These are phyloP conservation scores for Leccinum aurantiacum DNA, from an alignment of 768 basidiomycete species.

Conservation along the genomic window DNA sequence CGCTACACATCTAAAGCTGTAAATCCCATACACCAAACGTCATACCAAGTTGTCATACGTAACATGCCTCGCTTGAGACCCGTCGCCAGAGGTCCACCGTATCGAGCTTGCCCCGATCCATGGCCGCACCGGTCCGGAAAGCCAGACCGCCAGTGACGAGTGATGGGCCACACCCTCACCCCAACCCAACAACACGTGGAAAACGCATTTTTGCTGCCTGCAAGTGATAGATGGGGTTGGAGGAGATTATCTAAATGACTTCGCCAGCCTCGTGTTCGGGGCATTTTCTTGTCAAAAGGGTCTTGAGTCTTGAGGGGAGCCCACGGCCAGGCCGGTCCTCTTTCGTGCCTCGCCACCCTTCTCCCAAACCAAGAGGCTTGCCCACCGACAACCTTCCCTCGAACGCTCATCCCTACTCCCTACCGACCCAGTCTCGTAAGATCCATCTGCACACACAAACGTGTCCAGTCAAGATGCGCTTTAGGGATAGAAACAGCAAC, in stretches of 20 bases:
- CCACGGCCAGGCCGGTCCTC: background rate
- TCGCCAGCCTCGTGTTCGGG: slow-evolving; percentile 28
- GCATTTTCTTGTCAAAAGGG: slow-evolving; percentile 22
- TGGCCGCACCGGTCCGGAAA: slow-evolving; percentile 10
- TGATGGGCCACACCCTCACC: slow-evolving; percentile 8
- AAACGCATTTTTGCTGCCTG: slow-evolving; percentile 21
- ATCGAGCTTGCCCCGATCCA: slow-evolving; percentile 12
- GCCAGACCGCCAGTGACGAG: background rate
- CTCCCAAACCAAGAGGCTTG: slow-evolving; percentile 1
- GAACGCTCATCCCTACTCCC: background rate
- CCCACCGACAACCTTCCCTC: background rate
- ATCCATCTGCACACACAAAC: background rate
- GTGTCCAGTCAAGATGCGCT: slow-evolving; percentile 19
- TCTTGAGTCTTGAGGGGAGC: slow-evolving; percentile 10
- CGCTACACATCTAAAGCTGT: background rate
- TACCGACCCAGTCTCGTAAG: background rate
- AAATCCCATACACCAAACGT: background rate
- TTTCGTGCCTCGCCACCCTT: background rate
- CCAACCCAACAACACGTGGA: slow-evolving; percentile 20
- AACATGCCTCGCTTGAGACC: background rate
- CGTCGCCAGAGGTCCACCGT: background rate
- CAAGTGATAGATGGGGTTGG: slow-evolving; percentile 17
- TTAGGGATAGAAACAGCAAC: slow-evolving; percentile 27
- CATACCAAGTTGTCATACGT: background rate
- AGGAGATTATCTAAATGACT: slow-evolving; percentile 29